Base-by-base conservation (phyloP, 2,329 filamentous ascomycete species). In the Ramichloridium luteum region DNA sequence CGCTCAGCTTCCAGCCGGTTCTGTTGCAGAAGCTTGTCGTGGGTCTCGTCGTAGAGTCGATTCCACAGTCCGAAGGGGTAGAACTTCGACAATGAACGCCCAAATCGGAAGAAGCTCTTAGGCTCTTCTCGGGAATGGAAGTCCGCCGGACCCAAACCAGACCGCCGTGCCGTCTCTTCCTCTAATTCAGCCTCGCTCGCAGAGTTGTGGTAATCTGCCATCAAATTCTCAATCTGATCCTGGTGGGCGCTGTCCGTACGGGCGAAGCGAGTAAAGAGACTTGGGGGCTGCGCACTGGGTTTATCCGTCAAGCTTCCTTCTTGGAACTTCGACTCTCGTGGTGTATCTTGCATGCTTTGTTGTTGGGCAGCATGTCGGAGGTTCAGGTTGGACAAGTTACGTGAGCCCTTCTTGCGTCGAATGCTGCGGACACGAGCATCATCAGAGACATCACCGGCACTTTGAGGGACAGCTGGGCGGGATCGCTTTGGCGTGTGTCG, bases 301-400 rank as follows among this genome's bases (percentile, higher is more conserved):
- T 80, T 75, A 56, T 92, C 82, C 49, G 77, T 83, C 81, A 93
- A 88, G 48, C 79, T 88, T 25, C 80, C 85, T 58, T 93, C 85
- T 22, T 70, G 56, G 43, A 79, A 79, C 33, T 60, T 77, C 48
- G 69, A 92, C 64, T 58, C 74, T 53, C 61, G 72, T 62, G 39
- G 31, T 23, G 41, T 32, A 18, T 37, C 37, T 16, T 47, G 44
- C 25, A 43, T 31, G 31, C 45, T 34, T 2, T 36, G 25, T 6
- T 35, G 27, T 3, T 38, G 41, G 27, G 52, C 51, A 16, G 45
- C 47, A 29, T 56, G 52, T 13, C 50, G 47, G 13, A 53, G 49
- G 36, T 49, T 56, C 29, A 55, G 38, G 33, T 49, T 47, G 11
- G 50, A 53, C 18, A 56, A 44, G 37, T 54, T 54, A 34, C 42